These are phyloP conservation scores for Henckelia pumila DNA, from an alignment of 257 asterid species.

Conservation along the genomic window DNA sequence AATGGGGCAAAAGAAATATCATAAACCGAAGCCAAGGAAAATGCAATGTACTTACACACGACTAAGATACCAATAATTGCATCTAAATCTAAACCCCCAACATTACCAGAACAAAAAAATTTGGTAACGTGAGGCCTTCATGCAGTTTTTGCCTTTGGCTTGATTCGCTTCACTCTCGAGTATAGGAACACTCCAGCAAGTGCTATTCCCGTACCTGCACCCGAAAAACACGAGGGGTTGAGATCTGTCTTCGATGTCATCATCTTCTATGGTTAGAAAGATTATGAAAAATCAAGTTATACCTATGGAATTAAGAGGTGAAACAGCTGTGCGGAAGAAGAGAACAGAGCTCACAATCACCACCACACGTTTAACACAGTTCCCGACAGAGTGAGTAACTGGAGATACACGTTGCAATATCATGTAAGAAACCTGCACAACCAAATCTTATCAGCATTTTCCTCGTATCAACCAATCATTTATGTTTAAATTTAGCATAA, in stretches of 20 bases:
- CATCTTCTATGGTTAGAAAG: neutral
- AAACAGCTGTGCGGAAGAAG: constrained; percentile 90
- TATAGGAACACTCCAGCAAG: constrained; percentile 93
- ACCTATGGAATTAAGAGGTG: constrained; percentile 75
- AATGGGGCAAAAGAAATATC: neutral
- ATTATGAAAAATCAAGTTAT: constrained; percentile 21
- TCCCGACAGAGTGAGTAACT: constrained; percentile 94
- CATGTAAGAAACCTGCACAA: constrained; percentile 93
- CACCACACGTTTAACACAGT: constrained; percentile 97
- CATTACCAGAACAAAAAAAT: constrained; percentile 11
- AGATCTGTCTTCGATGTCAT: neutral
- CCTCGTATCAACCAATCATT: neutral
- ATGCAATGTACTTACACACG: neutral
- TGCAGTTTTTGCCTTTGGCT: constrained; percentile 49
- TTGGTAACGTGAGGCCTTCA: constrained; percentile 22
- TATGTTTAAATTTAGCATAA: neutral
- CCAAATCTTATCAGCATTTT: constrained; percentile 28
- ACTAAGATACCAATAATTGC: neutral
- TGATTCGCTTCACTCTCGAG: constrained; percentile 57
- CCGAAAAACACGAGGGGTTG: constrained; percentile 3
- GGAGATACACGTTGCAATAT: constrained; percentile 96
- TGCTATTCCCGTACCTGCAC: constrained; percentile 65
- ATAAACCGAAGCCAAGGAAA: neutral
- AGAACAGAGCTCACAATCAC: constrained; percentile 89
- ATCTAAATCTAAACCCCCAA: neutral